Conservation (phyloP, 495 filamentous ascomycete genomes). For the Evernia prunastri region DNA sequence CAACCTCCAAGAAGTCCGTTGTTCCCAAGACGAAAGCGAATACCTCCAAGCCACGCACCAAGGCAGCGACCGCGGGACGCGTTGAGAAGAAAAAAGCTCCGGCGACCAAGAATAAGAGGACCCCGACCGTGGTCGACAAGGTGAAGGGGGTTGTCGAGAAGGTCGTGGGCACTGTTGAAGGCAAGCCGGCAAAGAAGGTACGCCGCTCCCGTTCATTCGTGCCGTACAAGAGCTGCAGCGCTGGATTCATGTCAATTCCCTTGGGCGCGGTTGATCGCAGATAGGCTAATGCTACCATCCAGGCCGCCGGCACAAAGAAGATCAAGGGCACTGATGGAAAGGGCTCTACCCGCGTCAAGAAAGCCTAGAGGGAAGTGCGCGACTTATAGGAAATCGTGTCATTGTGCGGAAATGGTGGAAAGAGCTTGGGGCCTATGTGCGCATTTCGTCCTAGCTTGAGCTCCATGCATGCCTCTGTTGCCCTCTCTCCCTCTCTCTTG, state of each 20-base stretch:
- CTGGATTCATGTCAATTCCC: not conserved
- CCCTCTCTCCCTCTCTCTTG: not conserved
- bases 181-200: conserved; percentile 30
- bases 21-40: conserved; percentile 24
- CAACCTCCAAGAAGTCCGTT: conserved; percentile 19
- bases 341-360: conserved; percentile 23
- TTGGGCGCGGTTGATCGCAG: not conserved
- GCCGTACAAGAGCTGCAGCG: not conserved
- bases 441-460: not conserved
- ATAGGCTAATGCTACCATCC: conserved; percentile 9
- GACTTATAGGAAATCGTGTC: not conserved
- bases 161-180: conserved; percentile 21
- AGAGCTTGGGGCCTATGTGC: not conserved
- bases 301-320: conserved; percentile 37
- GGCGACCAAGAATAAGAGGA: conserved; percentile 20
- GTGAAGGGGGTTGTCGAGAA: conserved; percentile 25
- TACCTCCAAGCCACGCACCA: conserved; percentile 26
- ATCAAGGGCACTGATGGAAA: conserved; percentile 32
- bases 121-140: conserved; percentile 23
- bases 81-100: conserved; percentile 20
- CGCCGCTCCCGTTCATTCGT: not conserved
- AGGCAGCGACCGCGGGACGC: conserved; percentile 19
- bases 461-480: not conserved
- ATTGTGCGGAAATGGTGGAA: not conserved
- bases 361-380: conserved; percentile 4